Percentiles rank a stretch among this genome's conserved stretches.
Conservation (phyloP, 176 grass and related monocot species). For the Dactylis glomerata region DNA sequence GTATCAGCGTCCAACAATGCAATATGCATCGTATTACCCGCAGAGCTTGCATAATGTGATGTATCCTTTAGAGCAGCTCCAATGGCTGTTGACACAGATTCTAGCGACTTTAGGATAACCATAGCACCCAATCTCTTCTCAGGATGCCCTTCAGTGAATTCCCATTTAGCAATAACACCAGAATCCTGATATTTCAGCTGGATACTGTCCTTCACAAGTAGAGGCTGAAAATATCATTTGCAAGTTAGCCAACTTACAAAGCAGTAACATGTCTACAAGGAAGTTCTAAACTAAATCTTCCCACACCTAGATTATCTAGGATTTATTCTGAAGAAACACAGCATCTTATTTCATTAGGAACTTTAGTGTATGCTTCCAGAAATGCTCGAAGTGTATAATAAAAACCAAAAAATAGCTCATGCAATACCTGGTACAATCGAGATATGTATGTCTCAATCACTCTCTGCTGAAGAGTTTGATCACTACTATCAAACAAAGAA, state of each 20-base stretch:
- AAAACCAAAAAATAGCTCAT: not conserved
- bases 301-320: not conserved
- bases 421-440: conserved; percentile 80
- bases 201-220: conserved; percentile 74
- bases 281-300: conserved; percentile 15
- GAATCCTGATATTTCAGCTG: conserved; percentile 66
- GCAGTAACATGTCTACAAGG: not conserved
- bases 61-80: conserved; percentile 58
- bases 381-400: not conserved
- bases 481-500: conserved; percentile 81
- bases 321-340: not conserved
- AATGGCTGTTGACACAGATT: conserved; percentile 53
- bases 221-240: conserved; percentile 57
- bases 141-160: conserved; percentile 60
- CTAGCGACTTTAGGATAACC: conserved; percentile 78
- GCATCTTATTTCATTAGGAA: not conserved
- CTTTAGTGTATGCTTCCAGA: conserved; percentile 5
- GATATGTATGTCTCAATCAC: conserved; percentile 90
- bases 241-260: conserved; percentile 27
- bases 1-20: conserved; percentile 74
- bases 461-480: conserved; percentile 74
- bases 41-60: conserved; percentile 18
- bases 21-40: conserved; percentile 89
- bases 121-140: conserved; percentile 78
- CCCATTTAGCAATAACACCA: conserved; percentile 69